These are phyloP conservation scores for Curvularia lunata DNA, from an alignment of 2,329 filamentous ascomycete species.

Conservation along the genomic window DNA sequence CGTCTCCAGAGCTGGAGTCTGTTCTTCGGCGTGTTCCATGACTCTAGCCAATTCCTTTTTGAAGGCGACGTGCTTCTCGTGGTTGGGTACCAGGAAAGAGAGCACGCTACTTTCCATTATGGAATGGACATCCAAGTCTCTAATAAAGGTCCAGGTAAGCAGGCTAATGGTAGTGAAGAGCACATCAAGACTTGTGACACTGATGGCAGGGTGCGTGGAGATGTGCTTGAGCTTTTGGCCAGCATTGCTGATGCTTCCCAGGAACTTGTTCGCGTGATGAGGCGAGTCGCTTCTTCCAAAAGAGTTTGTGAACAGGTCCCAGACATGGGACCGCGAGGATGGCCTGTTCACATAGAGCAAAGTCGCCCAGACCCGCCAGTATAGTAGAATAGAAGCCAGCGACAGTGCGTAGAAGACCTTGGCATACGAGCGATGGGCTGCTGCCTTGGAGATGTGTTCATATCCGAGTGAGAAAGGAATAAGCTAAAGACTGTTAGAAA, in stretches of 20 bases:
- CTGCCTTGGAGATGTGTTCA: constrained; percentile 50
- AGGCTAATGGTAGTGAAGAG: constrained; percentile 61
- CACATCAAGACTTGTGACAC: constrained; percentile 64
- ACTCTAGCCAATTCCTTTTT: constrained; percentile 19
- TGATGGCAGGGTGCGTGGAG: constrained; percentile 64
- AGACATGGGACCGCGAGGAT: constrained; percentile 49
- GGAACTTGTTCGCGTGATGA: constrained; percentile 32
- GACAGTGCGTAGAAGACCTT: constrained; percentile 59
- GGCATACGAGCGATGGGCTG: constrained; percentile 52
- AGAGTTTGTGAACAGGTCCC: constrained; percentile 43
- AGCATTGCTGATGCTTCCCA: constrained; percentile 32
- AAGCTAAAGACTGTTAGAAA: constrained; percentile 33
- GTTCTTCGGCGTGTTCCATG: constrained; percentile 17
- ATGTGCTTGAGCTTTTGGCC: constrained; percentile 56
- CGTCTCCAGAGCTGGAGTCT: constrained; percentile 12
- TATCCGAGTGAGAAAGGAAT: constrained; percentile 59
- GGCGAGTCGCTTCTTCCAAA: constrained; percentile 57
- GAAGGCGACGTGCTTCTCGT: constrained; percentile 40
- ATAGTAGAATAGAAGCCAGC: constrained; percentile 53
- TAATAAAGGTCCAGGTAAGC: constrained; percentile 64
- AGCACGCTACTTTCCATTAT: constrained; percentile 53
- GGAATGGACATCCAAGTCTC: constrained; percentile 58
- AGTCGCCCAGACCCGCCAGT: constrained; percentile 54
- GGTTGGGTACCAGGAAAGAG: constrained; percentile 32
- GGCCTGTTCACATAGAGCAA: constrained; percentile 58